A percentile compares a stretch with the other conserved stretches of the same genome.
Evolutionary conservation across 495 filamentous ascomycete species (phyloP).

Genomic region (Penicillium psychrofluorescens): DNA sequence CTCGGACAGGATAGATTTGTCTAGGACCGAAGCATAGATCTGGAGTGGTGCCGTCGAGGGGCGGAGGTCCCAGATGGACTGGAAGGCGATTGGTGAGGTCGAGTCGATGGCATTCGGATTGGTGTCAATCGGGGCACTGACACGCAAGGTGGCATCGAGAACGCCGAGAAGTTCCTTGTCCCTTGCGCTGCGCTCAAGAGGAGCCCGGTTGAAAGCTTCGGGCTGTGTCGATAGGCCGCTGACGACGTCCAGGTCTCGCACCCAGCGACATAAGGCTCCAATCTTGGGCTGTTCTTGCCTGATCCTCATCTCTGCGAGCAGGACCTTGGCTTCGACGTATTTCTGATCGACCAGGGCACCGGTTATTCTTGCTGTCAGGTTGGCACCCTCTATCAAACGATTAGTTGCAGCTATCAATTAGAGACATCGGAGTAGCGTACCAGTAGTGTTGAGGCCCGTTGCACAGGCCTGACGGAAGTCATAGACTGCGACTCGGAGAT

Average conservation of each 20-base stretch:
- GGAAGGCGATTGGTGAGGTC: conserved; percentile 28
- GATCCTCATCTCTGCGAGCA: conserved; percentile 34
- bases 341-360: conserved; percentile 27
- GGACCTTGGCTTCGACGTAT: conserved; percentile 26
- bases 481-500: conserved; percentile 30
- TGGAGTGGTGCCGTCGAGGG: conserved; percentile 20
- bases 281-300: conserved; percentile 29
- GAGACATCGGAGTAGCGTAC: conserved; percentile 7
- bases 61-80: conserved; percentile 33
- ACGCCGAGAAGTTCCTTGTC: conserved; percentile 24
- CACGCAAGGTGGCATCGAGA: conserved; percentile 29
- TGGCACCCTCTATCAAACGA: conserved; percentile 22
- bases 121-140: conserved; percentile 29
- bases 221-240: conserved; percentile 32
- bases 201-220: conserved; percentile 7
- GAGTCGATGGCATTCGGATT: conserved; percentile 18
- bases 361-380: conserved; percentile 32
- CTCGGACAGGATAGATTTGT: conserved; percentile 24
- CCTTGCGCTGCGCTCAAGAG: conserved; percentile 15
- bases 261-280: conserved; percentile 34
- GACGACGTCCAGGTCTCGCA: conserved; percentile 32
- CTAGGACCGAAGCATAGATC: conserved; percentile 28
- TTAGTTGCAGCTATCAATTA: conserved; percentile 4
- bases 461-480: conserved; percentile 33
- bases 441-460: conserved; percentile 29